A percentile compares a stretch with the other conserved stretches of the same genome.
phyloP scores from a whole-genome alignment of 495 filamentous ascomycete genomes.

The Parmelia sp. region DNA sequence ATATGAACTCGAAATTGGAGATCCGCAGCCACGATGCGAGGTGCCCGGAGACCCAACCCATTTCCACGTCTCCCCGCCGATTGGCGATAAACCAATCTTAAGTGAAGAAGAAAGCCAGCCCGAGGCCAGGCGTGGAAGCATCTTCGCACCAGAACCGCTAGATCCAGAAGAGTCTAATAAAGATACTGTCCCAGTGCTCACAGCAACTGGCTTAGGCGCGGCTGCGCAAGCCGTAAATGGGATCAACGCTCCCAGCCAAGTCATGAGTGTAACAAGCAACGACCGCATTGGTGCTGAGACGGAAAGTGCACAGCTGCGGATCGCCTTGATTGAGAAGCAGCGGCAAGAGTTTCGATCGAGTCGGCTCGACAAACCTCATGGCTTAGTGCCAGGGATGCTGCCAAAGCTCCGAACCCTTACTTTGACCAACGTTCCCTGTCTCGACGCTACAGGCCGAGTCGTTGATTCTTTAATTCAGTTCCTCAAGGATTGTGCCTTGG shows the following conservation, averaged over 20 bases:
- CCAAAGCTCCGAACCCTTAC: slow-evolving; percentile 49
- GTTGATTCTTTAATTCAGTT: slow-evolving; percentile 48
- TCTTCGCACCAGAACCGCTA: slow-evolving; percentile 43
- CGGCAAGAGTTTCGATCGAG: slow-evolving; percentile 16
- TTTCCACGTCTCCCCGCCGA: slow-evolving; percentile 21
- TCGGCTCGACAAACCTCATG: slow-evolving; percentile 18
- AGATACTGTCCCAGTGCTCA: slow-evolving; percentile 14
- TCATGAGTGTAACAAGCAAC: slow-evolving; percentile 33
- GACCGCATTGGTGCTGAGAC: slow-evolving; percentile 31
- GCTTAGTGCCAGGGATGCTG: slow-evolving; percentile 29
- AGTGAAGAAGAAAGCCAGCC: slow-evolving; percentile 32
- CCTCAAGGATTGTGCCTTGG: slow-evolving; percentile 54
- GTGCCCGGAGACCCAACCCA: slow-evolving; percentile 37
- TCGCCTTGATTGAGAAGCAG: slow-evolving; percentile 19
- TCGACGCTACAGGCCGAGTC: slow-evolving; percentile 38
- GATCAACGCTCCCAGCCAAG: slow-evolving; percentile 26
- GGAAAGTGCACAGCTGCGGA: slow-evolving; percentile 1
- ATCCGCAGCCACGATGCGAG: slow-evolving; percentile 35
- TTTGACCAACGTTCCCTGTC: slow-evolving; percentile 54
- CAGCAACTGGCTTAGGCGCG: slow-evolving; percentile 21
- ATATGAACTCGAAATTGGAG: slow-evolving; percentile 42
- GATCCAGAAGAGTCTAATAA: slow-evolving; percentile 14
- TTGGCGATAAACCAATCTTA: slow-evolving; percentile 12
- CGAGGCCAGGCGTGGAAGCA: slow-evolving; percentile 35
- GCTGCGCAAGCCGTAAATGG: slow-evolving; percentile 29